Conservation (phyloP, 345 rosid genomes). For the Sapria himalayana region DNA sequence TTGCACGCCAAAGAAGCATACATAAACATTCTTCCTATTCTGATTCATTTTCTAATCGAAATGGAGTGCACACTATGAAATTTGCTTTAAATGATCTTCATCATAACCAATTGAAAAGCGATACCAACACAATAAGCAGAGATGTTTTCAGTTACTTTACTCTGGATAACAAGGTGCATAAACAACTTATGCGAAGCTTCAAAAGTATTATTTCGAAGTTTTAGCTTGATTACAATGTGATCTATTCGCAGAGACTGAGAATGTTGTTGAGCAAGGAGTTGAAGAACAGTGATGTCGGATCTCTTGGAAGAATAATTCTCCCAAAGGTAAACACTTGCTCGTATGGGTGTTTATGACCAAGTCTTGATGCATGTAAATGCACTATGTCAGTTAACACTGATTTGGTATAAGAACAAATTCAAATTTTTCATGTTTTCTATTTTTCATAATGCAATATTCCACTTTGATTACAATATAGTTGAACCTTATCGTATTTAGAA, state of each 20-base stretch:
- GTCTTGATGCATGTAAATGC: too few relatives aligned
- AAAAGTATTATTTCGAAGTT: not conserved
- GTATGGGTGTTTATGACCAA: too few relatives aligned
- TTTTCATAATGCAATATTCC: too few relatives aligned
- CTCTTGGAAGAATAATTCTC: conserved; percentile 61
- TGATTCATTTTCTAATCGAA: conserved; percentile 10
- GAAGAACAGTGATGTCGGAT: conserved; percentile 72
- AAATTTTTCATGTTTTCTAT: too few relatives aligned
- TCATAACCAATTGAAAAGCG: not conserved
- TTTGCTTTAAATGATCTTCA: conserved; percentile 3
- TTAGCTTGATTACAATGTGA: not conserved
- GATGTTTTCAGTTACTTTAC: conserved; percentile 21
- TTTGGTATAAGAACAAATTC: too few relatives aligned
- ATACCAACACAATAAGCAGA: not conserved
- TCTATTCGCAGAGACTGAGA: conserved; percentile 30
- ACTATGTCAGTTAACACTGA: too few relatives aligned
- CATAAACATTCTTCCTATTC: conserved; percentile 15
- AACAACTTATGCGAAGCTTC: too few relatives aligned
- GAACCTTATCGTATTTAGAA: conserved; percentile 30
- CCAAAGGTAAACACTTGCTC: conserved; percentile 92
- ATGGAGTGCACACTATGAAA: conserved; percentile 15
- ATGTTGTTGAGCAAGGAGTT: conserved; percentile 33
- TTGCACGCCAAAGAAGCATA: conserved; percentile 36
- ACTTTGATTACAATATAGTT: too few relatives aligned
- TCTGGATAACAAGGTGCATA: conserved; percentile 29